A percentile compares a stretch with the other conserved stretches of the same genome.
Conservation (phyloP, 352 stramenopile species). For the Thraustotheca clavata region DNA sequence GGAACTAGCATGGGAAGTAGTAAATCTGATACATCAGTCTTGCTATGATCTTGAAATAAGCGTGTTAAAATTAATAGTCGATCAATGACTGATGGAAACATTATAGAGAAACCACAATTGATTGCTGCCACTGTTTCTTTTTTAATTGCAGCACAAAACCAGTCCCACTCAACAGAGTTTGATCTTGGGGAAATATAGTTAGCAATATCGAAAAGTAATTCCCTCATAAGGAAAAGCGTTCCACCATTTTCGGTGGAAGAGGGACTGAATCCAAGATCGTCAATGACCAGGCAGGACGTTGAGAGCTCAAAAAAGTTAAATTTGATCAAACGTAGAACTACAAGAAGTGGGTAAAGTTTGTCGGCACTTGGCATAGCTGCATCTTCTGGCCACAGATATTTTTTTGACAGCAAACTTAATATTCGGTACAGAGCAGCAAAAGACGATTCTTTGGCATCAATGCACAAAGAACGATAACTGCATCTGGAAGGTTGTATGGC, state of each 20-base stretch:
- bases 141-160: slow-evolving; percentile 69
- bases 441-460: slow-evolving; percentile 65
- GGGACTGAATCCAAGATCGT: slow-evolving; percentile 41
- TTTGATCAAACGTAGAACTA: slow-evolving; percentile 68
- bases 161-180: slow-evolving; percentile 41
- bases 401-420: slow-evolving; percentile 20
- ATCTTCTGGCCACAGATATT: background rate
- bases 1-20: slow-evolving; percentile 76
- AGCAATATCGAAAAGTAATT: slow-evolving; percentile 62
- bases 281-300: slow-evolving; percentile 50
- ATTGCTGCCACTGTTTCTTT: slow-evolving; percentile 70
- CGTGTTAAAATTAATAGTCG: slow-evolving; percentile 72
- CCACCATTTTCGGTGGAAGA: slow-evolving; percentile 32
- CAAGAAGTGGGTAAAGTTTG: slow-evolving; percentile 61
- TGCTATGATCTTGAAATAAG: slow-evolving; percentile 39
- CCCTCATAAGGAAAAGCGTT: slow-evolving; percentile 42
- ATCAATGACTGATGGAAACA: slow-evolving; percentile 75
- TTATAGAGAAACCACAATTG: slow-evolving; percentile 65
- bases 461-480: slow-evolving; percentile 63
- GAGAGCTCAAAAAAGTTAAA: slow-evolving; percentile 85
- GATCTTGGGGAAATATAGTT: slow-evolving; percentile 34
- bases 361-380: background rate
- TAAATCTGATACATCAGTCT: slow-evolving; percentile 26
- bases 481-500: slow-evolving; percentile 74
- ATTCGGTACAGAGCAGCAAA: slow-evolving; percentile 54